Evolutionary conservation across 441 rosid genomes (phyloP).

Genomic region (Brassica balearica): DNA sequence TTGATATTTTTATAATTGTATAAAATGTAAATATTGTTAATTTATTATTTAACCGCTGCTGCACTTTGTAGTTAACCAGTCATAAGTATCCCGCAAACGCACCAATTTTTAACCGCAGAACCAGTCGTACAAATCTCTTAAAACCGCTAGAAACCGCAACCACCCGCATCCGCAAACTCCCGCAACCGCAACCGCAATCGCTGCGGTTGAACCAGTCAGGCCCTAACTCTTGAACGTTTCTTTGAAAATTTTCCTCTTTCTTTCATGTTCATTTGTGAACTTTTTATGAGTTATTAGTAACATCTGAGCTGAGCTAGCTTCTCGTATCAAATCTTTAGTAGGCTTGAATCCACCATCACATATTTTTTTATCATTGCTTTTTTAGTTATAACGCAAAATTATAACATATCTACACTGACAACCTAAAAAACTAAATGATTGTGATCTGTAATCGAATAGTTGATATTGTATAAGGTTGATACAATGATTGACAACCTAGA

Average conservation of each 20-base stretch:
- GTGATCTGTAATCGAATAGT: neutral
- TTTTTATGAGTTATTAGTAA: neutral
- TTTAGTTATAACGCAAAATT: neutral
- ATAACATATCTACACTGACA: neutral
- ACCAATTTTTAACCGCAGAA: too few species aligned
- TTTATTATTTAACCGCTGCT: too few species aligned
- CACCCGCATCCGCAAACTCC: too few species aligned
- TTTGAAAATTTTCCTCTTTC: neutral
- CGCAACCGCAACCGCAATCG: too few species aligned
- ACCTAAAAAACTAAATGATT: neutral
- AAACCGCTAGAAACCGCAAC: too few species aligned
- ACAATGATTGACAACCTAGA: neutral
- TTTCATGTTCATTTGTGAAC: neutral
- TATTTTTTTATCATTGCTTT: neutral
- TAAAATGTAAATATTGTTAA: too few species aligned
- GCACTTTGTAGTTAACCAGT: too few species aligned
- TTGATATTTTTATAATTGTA: too few species aligned
- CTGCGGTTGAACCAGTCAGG: too few species aligned
- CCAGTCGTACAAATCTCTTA: too few species aligned
- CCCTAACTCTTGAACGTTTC: neutral
- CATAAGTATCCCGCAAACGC: too few species aligned
- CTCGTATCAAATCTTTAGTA: neutral
- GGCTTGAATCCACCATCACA: neutral
- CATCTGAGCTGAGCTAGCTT: neutral
- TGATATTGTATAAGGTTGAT: neutral